Conservation (phyloP, 2,329 filamentous ascomycete species). For the Exophiala dermatitidis region DNA sequence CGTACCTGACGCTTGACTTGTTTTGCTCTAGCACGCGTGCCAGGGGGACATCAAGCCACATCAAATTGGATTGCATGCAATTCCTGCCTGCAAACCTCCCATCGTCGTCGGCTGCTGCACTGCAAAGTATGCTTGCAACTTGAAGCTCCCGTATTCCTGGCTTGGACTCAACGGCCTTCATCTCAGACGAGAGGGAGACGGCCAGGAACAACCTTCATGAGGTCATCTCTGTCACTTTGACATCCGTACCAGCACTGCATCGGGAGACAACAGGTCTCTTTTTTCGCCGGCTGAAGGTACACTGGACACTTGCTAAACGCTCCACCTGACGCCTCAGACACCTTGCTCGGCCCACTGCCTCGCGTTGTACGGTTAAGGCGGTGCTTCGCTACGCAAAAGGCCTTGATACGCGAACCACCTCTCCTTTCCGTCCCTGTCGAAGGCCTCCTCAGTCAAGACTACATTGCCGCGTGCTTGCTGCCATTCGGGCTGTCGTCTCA, state of each 20-base stretch:
- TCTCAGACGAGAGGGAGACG: background rate
- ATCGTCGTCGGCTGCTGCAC: background rate
- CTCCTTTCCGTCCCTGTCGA: conserved; percentile 18
- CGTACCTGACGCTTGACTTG: conserved; percentile 5
- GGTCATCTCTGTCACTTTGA: too few species aligned
- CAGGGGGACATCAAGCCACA: conserved; percentile 13
- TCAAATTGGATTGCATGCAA: conserved; percentile 3
- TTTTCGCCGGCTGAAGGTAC: too few species aligned
- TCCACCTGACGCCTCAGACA: too few species aligned
- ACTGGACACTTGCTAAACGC: too few species aligned
- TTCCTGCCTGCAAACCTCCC: background rate
- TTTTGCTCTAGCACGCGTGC: background rate
- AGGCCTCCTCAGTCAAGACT: conserved; percentile 1
- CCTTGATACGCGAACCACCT: conserved; percentile 1
- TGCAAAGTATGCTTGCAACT: background rate
- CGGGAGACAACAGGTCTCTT: too few species aligned
- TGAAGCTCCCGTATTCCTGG: background rate
- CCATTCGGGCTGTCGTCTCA: conserved; percentile 2
- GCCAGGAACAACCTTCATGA: too few species aligned
- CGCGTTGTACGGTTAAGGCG: too few species aligned
- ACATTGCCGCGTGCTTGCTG: conserved; percentile 12
- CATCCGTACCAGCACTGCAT: too few species aligned
- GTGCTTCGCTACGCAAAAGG: background rate
- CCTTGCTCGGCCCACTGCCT: too few species aligned
- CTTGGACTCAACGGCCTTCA: conserved; percentile 1